These are phyloP conservation scores for Rhodotorula sp. DNA, from an alignment of 1,284 basidiomycete genomes.

Conservation along the genomic window DNA sequence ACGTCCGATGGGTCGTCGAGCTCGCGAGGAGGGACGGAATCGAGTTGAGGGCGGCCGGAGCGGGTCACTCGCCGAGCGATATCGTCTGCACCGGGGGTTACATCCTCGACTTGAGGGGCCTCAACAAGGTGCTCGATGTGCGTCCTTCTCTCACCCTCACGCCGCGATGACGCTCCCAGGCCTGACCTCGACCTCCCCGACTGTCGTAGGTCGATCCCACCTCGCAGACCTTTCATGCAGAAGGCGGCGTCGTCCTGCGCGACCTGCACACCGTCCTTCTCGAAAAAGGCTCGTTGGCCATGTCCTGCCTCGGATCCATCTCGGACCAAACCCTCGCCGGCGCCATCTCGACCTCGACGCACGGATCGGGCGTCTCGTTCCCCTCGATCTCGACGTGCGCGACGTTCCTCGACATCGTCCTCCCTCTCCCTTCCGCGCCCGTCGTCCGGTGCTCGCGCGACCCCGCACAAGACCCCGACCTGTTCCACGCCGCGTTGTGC, in stretches of 20 bases:
- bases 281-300: constrained; percentile 66
- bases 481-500: constrained; percentile 90
- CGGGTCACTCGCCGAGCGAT: constrained; percentile 91
- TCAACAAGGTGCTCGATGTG: constrained; percentile 72
- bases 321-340: constrained; percentile 96
- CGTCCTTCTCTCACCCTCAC: constrained; percentile 46
- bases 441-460: constrained; percentile 66
- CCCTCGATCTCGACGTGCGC: constrained; percentile 83
- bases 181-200: constrained; percentile 1
- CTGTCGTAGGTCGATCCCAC: constrained; percentile 65
- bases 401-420: constrained; percentile 68
- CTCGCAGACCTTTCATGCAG: constrained; percentile 66
- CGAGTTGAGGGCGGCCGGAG: constrained; percentile 76
- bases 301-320: constrained; percentile 92
- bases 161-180: not conserved
- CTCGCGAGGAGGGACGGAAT: constrained; percentile 72
- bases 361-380: constrained; percentile 81
- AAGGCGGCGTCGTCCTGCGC: constrained; percentile 76
- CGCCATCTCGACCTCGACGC: constrained; percentile 88
- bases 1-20: constrained; percentile 78
- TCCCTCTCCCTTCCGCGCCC: constrained; percentile 54
- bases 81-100: constrained; percentile 71
- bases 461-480: constrained; percentile 56
- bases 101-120: constrained; percentile 71
- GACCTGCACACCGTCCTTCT: constrained; percentile 57